These are phyloP conservation scores for Juglanconis juglandina DNA, from an alignment of 2,329 filamentous ascomycete species.

Conservation along the genomic window DNA sequence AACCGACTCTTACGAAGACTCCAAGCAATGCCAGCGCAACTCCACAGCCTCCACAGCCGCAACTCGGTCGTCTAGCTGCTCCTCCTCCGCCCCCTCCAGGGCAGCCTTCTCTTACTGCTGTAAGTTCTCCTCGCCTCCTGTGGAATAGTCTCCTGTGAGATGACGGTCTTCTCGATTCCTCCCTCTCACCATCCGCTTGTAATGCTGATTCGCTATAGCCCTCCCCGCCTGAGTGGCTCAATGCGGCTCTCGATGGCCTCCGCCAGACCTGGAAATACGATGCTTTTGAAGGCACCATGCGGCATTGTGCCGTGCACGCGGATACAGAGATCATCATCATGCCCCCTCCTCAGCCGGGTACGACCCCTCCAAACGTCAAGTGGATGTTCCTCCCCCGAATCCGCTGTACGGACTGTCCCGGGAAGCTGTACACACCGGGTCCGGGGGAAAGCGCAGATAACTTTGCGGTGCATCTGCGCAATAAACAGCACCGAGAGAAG, in stretches of 20 bases:
- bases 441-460: conserved; percentile 82
- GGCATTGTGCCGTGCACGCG: conserved; percentile 76
- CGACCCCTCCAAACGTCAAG: conserved; percentile 60
- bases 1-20: conserved; percentile 13
- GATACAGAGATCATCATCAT: conserved; percentile 64
- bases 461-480: conserved; percentile 89
- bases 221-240: conserved; percentile 82
- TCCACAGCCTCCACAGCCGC: conserved; percentile 40
- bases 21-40: conserved; percentile 22
- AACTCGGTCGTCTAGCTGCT: conserved; percentile 65
- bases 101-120: conserved; percentile 53
- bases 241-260: conserved; percentile 67
- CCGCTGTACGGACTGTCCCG: conserved; percentile 85
- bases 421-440: conserved; percentile 89
- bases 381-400: conserved; percentile 87
- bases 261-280: conserved; percentile 72
- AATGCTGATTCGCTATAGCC: conserved; percentile 53
- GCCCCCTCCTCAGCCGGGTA: conserved; percentile 39
- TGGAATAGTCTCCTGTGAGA: conserved; percentile 13
- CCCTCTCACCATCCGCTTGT: not conserved
- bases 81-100: conserved; percentile 59
- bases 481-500: conserved; percentile 72
- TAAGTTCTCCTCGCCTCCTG: conserved; percentile 44
- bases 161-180: not conserved
- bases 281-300: conserved; percentile 86